Percentiles rank a stretch among this genome's conserved stretches.
Evolutionary conservation across 2,329 filamentous ascomycete species (phyloP).

Genomic region (Epichloe coenophiala): DNA sequence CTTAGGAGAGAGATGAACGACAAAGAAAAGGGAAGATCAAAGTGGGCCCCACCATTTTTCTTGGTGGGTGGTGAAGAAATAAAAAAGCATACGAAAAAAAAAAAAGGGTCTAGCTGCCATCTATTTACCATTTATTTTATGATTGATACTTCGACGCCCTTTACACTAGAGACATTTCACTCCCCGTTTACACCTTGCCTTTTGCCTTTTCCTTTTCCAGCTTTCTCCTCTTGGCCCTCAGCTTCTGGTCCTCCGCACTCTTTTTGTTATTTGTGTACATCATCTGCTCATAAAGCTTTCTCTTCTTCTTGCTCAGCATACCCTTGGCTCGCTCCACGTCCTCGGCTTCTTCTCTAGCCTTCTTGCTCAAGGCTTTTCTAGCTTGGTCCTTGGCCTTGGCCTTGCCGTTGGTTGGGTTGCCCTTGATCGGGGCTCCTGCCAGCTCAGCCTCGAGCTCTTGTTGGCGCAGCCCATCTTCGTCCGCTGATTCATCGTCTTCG

Average conservation of each 20-base stretch:
- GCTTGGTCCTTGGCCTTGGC: slow-evolving; percentile 55
- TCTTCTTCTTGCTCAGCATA: slow-evolving; percentile 97
- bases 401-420: slow-evolving; percentile 33
- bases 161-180: too few relatives aligned
- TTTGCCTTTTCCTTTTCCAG: slow-evolving; percentile 54
- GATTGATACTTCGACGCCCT: too few relatives aligned
- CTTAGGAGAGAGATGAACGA: too few relatives aligned
- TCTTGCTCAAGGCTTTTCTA: slow-evolving; percentile 54
- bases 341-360: slow-evolving; percentile 65
- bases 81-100: too few relatives aligned
- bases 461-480: slow-evolving; percentile 63
- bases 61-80: neutral
- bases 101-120: too few relatives aligned
- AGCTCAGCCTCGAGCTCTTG: slow-evolving; percentile 88
- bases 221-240: slow-evolving; percentile 82
- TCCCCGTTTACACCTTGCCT: slow-evolving; percentile 19
- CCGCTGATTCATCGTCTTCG: slow-evolving; percentile 25
- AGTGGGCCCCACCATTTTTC: neutral
- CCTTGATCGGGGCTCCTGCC: slow-evolving; percentile 48
- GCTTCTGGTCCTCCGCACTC: slow-evolving; percentile 75
- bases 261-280: slow-evolving; percentile 88
- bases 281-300: slow-evolving; percentile 97
- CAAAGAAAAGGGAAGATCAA: neutral
- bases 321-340: slow-evolving; percentile 88
- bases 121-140: neutral